A percentile compares a stretch with the other conserved stretches of the same genome.
Conservation (phyloP, 768 basidiomycete species). For the Mycena galericulata region DNA sequence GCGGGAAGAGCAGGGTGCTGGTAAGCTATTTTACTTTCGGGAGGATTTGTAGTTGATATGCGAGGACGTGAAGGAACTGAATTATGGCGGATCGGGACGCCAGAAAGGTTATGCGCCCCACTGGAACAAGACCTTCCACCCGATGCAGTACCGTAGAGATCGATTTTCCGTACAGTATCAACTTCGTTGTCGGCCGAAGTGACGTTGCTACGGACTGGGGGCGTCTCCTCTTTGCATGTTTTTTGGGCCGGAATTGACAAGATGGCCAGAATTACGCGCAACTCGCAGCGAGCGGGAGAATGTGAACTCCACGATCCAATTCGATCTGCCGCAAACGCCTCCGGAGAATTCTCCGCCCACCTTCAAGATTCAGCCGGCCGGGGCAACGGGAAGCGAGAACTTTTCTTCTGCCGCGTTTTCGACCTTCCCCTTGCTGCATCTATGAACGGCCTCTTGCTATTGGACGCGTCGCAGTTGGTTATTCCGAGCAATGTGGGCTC, state of each 20-base stretch:
- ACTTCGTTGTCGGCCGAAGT: slow-evolving; percentile 22
- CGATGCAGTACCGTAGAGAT: slow-evolving; percentile 23
- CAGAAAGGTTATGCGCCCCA: slow-evolving; percentile 23
- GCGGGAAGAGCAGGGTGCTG: slow-evolving; percentile 24
- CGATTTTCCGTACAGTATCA: slow-evolving; percentile 19
- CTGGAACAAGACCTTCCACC: slow-evolving; percentile 16
- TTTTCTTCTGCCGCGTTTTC: slow-evolving; percentile 20
- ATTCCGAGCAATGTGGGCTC: slow-evolving; percentile 26
- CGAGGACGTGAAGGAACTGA: slow-evolving; percentile 4
- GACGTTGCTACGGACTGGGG: slow-evolving; percentile 23
- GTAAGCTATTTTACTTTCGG: background rate
- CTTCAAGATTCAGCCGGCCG: slow-evolving; percentile 25
- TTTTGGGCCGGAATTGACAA: background rate
- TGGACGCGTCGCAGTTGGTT: slow-evolving; percentile 18
- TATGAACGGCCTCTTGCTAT: background rate
- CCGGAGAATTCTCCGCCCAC: slow-evolving; percentile 11
- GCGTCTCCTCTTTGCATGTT: background rate
- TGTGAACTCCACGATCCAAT: slow-evolving; percentile 22
- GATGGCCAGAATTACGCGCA: slow-evolving; percentile 22
- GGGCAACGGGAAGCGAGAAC: slow-evolving; percentile 22
- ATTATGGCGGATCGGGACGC: slow-evolving; percentile 23
- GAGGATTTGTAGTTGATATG: background rate
- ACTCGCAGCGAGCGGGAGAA: slow-evolving; percentile 16
- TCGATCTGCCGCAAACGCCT: slow-evolving; percentile 3
- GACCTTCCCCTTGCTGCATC: slow-evolving; percentile 24